Evolutionary conservation across 495 filamentous ascomycete genomes (phyloP).

Genomic region (Hypoxylon fragiforme): DNA sequence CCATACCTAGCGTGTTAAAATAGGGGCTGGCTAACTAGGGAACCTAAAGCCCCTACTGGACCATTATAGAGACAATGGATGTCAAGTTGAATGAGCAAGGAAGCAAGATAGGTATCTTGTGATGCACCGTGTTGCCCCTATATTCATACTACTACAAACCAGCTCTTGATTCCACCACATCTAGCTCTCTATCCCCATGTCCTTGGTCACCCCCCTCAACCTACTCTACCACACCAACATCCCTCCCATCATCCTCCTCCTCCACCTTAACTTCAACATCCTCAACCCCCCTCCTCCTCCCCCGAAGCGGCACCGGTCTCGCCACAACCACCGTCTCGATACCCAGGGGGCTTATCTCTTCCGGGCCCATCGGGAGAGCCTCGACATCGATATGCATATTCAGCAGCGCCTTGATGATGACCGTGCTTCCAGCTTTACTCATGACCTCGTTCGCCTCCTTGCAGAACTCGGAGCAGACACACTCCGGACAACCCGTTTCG

Average conservation of each 20-base stretch:
- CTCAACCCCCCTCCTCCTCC: slow-evolving; percentile 17
- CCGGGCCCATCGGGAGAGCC: slow-evolving; percentile 76
- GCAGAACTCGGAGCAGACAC: slow-evolving; percentile 80
- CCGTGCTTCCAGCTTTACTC: slow-evolving; percentile 84
- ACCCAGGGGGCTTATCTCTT: slow-evolving; percentile 66
- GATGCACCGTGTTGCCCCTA: too few relatives aligned
- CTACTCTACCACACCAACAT: slow-evolving; percentile 7
- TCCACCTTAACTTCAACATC: slow-evolving; percentile 26
- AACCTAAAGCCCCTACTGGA: too few relatives aligned
- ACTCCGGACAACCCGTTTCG: slow-evolving; percentile 82
- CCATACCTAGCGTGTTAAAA: too few relatives aligned
- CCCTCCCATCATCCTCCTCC: slow-evolving; percentile 23
- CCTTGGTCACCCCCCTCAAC: not conserved
- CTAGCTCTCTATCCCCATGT: not conserved
- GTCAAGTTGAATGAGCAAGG: too few relatives aligned
- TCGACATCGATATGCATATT: slow-evolving; percentile 77
- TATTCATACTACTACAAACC: too few relatives aligned
- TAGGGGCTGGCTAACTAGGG: too few relatives aligned
- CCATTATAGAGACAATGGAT: too few relatives aligned
- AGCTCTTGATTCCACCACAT: not conserved
- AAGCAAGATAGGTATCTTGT: too few relatives aligned
- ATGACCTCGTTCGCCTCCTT: slow-evolving; percentile 88
- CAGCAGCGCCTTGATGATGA: slow-evolving; percentile 76
- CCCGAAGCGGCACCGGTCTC: slow-evolving; percentile 54
- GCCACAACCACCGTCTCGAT: slow-evolving; percentile 85